These are phyloP conservation scores for Cutaneotrichosporon cutaneum DNA, from an alignment of 1,284 basidiomycete genomes.

Conservation along the genomic window DNA sequence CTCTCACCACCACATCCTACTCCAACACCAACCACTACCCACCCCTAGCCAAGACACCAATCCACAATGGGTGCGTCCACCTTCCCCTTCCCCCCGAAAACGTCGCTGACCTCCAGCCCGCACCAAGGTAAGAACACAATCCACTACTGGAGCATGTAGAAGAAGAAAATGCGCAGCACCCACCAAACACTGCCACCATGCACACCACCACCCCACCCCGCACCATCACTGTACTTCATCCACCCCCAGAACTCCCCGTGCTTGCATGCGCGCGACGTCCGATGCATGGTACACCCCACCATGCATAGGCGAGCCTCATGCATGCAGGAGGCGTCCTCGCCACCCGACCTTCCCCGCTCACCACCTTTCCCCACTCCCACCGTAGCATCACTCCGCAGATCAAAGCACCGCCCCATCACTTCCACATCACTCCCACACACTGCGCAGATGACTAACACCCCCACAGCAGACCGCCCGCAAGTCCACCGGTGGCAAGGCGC, in stretches of 20 bases:
- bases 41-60: slow-evolving; percentile 4
- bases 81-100: slow-evolving; percentile 1
- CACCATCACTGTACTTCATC: slow-evolving; percentile 1
- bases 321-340: neutral
- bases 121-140: slow-evolving; percentile 25
- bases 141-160: neutral
- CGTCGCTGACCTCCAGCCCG: slow-evolving; percentile 23
- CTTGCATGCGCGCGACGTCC: neutral
- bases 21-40: neutral
- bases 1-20: slow-evolving; percentile 8
- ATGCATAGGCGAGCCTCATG: neutral
- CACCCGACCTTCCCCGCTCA: neutral
- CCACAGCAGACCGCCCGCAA: slow-evolving; percentile 64
- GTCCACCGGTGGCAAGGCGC: slow-evolving; percentile 62
- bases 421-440: slow-evolving; percentile 2
- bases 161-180: neutral
- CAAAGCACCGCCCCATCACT: neutral
- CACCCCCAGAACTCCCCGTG: neutral
- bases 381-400: neutral
- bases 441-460: slow-evolving; percentile 13
- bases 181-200: slow-evolving; percentile 13
- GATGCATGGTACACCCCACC: neutral
- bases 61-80: slow-evolving; percentile 20
- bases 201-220: slow-evolving; percentile 13
- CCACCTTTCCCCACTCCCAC: neutral